phyloP scores from a whole-genome alignment of 2,329 filamentous ascomycete genomes.

The Exophiala aquamarina region DNA sequence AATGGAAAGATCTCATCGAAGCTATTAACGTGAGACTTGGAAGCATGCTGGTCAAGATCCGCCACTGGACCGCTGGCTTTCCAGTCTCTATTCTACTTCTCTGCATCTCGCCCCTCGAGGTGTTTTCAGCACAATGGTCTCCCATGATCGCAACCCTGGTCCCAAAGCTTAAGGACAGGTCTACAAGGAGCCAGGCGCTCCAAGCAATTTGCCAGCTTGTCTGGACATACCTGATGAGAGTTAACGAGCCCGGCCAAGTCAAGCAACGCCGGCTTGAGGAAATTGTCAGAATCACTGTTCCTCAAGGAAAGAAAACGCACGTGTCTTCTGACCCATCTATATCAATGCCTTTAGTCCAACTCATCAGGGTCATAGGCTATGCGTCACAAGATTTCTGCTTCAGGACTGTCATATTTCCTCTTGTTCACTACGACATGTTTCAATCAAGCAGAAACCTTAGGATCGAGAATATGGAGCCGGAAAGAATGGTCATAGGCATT shows the following conservation, averaged over 20 bases:
- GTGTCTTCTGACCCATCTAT: conserved; percentile 81
- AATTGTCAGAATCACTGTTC: conserved; percentile 79
- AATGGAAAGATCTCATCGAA: conserved; percentile 83
- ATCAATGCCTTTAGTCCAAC: conserved; percentile 85
- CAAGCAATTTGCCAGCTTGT: conserved; percentile 86
- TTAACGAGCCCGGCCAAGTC: conserved; percentile 66
- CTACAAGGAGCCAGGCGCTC: conserved; percentile 73
- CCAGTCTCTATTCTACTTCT: conserved; percentile 83
- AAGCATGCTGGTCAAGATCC: conserved; percentile 85
- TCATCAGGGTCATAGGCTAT: conserved; percentile 91
- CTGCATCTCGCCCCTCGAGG: conserved; percentile 82
- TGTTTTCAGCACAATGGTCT: conserved; percentile 83
- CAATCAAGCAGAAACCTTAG: conserved; percentile 72
- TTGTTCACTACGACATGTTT: conserved; percentile 92
- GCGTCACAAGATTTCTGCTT: conserved; percentile 94
- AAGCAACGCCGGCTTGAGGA: conserved; percentile 83
- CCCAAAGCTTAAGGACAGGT: conserved; percentile 79
- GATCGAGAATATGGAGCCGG: conserved; percentile 91
- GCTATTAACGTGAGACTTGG: conserved; percentile 74
- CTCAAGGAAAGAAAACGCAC: conserved; percentile 75
- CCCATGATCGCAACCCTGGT: conserved; percentile 76
- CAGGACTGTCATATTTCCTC: conserved; percentile 84
- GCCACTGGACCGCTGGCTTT: conserved; percentile 87
- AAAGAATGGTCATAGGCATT: conserved; percentile 96
- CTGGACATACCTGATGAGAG: conserved; percentile 92